These are phyloP conservation scores for Cladosporium sphaerospermum DNA, from an alignment of 2,329 filamentous ascomycete genomes.

Conservation along the genomic window DNA sequence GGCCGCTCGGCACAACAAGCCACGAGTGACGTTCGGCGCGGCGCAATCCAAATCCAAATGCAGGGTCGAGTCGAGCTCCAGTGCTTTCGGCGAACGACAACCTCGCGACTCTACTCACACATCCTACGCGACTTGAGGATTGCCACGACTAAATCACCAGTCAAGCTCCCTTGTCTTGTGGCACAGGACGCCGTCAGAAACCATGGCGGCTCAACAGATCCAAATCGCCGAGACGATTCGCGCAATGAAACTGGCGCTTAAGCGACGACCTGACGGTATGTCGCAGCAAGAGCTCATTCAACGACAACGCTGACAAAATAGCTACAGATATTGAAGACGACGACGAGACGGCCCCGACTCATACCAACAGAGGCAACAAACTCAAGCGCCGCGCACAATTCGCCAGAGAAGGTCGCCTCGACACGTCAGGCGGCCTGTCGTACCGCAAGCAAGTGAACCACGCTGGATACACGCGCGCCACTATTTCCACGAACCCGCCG, in stretches of 20 bases:
- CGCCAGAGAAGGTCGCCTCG: constrained; percentile 63
- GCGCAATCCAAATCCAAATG: too few species aligned
- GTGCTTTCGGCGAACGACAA: too few species aligned
- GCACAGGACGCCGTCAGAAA: constrained; percentile 5
- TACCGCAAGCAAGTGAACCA: constrained; percentile 60
- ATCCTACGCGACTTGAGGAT: background rate
- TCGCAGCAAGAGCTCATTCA: background rate
- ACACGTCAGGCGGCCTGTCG: constrained; percentile 50
- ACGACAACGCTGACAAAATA: background rate
- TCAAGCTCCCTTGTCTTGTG: too few species aligned
- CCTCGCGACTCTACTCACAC: background rate
- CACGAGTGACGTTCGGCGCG: too few species aligned
- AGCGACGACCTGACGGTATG: constrained; percentile 55
- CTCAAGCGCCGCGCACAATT: constrained; percentile 69
- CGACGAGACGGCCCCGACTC: constrained; percentile 63
- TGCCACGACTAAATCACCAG: too few species aligned
- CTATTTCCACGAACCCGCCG: constrained; percentile 67
- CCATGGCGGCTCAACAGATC: constrained; percentile 48
- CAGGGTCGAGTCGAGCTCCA: too few species aligned
- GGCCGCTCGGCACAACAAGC: too few species aligned
- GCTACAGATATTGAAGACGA: constrained; percentile 68
- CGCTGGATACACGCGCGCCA: constrained; percentile 64
- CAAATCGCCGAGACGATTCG: constrained; percentile 61
- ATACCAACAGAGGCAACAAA: constrained; percentile 72
- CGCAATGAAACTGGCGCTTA: constrained; percentile 62